These are phyloP conservation scores for Friedmanniomyces endolithicus DNA, from an alignment of 495 filamentous ascomycete species.

Conservation along the genomic window DNA sequence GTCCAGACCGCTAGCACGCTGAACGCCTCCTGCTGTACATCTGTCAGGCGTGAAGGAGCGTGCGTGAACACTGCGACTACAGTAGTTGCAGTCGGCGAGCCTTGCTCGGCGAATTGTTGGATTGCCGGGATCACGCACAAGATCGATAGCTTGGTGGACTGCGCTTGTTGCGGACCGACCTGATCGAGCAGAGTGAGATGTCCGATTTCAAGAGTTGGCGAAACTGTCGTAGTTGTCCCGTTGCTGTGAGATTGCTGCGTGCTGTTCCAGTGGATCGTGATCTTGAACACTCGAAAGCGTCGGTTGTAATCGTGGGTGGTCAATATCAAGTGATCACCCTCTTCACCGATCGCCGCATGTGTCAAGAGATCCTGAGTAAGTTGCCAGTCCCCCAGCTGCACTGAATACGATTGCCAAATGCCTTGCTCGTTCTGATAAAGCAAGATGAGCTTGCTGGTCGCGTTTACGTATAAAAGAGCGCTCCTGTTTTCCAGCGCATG, in stretches of 20 bases:
- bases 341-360: conserved; percentile 69
- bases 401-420: conserved; percentile 47
- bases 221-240: background rate
- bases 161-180: conserved; percentile 24
- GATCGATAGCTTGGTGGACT: conserved; percentile 42
- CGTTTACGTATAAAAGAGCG: conserved; percentile 4
- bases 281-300: conserved; percentile 28
- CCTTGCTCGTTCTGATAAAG: conserved; percentile 12
- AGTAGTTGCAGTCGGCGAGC: conserved; percentile 39
- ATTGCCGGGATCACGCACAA: conserved; percentile 53
- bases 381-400: conserved; percentile 56
- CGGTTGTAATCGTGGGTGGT: conserved; percentile 22
- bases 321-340: conserved; percentile 34
- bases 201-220: conserved; percentile 12
- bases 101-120: conserved; percentile 32
- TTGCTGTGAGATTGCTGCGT: conserved; percentile 12
- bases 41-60: conserved; percentile 37
- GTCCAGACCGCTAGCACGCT: conserved; percentile 72
- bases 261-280: conserved; percentile 30
- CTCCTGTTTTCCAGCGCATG: conserved; percentile 5
- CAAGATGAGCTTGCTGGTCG: conserved; percentile 4
- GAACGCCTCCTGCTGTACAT: conserved; percentile 41
- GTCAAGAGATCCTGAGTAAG: conserved; percentile 60
- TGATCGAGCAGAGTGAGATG: conserved; percentile 27
- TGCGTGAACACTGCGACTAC: conserved; percentile 63